Evolutionary conservation across 179 eudicot genomes (phyloP).

Genomic region (Beta corolliflora): DNA sequence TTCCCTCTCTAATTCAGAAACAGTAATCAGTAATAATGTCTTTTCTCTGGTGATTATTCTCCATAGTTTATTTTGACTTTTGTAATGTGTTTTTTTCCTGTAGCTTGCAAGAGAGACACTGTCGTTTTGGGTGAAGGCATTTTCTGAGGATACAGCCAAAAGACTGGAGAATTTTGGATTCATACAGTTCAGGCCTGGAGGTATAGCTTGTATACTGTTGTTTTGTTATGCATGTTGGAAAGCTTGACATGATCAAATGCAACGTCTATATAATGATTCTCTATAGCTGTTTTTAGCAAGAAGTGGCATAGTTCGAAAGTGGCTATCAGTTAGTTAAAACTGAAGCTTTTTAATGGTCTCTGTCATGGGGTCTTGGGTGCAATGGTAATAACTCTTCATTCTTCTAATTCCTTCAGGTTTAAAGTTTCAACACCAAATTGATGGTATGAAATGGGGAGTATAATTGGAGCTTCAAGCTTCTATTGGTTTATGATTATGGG

Average conservation of each 20-base stretch:
- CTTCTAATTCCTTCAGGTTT: too few species aligned
- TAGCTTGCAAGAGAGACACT: conserved; percentile 97
- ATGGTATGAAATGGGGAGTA: too few species aligned
- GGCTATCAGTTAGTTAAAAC: too few species aligned
- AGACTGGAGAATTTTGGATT: conserved; percentile 97
- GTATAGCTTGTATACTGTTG: conserved; percentile 40
- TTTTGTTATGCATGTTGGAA: background rate
- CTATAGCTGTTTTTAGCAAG: too few species aligned
- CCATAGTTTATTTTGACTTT: background rate
- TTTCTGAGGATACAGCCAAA: conserved; percentile 99
- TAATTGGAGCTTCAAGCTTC: too few species aligned
- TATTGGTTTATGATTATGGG: too few species aligned
- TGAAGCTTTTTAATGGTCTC: too few species aligned
- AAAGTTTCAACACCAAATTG: too few species aligned
- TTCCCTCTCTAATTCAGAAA: background rate
- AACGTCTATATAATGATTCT: too few species aligned
- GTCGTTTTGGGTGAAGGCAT: conserved; percentile 99
- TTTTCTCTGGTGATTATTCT: background rate
- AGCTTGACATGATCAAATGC: background rate
- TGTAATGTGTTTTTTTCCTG: conserved; percentile 29
- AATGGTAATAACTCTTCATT: too few species aligned
- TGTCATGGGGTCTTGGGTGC: too few species aligned
- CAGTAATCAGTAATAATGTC: background rate
- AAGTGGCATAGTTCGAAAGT: too few species aligned
- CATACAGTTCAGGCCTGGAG: conserved; percentile 98